Conservation (phyloP, 2,329 filamentous ascomycete species). For the Fusarium sororula region DNA sequence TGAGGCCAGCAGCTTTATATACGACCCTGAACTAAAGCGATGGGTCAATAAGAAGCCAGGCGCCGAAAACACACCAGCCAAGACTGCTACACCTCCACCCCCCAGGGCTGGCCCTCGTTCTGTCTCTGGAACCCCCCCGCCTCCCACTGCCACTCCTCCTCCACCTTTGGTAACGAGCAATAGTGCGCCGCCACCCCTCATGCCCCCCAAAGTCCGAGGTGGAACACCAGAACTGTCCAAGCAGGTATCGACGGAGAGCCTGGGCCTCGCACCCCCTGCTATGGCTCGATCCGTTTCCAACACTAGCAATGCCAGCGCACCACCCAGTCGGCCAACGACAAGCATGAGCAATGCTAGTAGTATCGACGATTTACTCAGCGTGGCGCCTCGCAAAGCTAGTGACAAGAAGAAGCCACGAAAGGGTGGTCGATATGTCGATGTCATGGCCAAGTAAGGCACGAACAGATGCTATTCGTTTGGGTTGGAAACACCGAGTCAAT, state of each 20-base stretch:
- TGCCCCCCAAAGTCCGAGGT: slow-evolving; percentile 42
- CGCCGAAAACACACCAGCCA: slow-evolving; percentile 66
- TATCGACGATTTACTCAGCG: slow-evolving; percentile 90
- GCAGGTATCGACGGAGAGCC: slow-evolving; percentile 49
- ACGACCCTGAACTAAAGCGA: slow-evolving; percentile 94
- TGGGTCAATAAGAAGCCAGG: slow-evolving; percentile 97
- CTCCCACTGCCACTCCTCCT: slow-evolving; percentile 48
- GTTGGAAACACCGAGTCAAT: slow-evolving; percentile 11
- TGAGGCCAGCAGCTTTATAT: slow-evolving; percentile 92
- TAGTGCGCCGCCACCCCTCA: slow-evolving; percentile 46
- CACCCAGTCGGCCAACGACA: slow-evolving; percentile 76
- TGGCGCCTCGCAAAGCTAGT: slow-evolving; percentile 72
- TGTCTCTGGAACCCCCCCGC: slow-evolving; percentile 59
- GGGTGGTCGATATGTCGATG: slow-evolving; percentile 90
- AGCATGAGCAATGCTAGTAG: slow-evolving; percentile 92
- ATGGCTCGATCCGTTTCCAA: slow-evolving; percentile 61
- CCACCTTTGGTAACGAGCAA: slow-evolving; percentile 43
- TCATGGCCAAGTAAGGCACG: slow-evolving; percentile 77
- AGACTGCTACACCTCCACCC: slow-evolving; percentile 79
- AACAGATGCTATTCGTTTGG: neutral
- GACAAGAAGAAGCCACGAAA: slow-evolving; percentile 76
- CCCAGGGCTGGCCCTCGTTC: slow-evolving; percentile 70
- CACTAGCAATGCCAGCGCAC: slow-evolving; percentile 58
- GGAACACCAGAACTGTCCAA: slow-evolving; percentile 47
- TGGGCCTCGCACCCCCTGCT: slow-evolving; percentile 47